Evolutionary conservation across 1,284 basidiomycete genomes (phyloP), one percentile per base, ranked within the genome.

Genomic region (Tylopilus orsonianus): DNA sequence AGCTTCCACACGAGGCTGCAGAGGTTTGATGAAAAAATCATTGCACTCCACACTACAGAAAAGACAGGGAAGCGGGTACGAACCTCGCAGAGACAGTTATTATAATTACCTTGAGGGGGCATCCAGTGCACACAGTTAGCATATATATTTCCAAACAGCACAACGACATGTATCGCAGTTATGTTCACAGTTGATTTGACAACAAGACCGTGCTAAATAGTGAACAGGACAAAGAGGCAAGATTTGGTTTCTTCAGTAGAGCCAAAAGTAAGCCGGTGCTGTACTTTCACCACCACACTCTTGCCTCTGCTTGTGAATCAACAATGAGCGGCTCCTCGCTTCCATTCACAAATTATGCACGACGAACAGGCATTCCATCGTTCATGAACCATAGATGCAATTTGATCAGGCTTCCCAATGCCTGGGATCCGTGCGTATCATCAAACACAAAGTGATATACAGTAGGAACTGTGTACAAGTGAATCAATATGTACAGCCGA

Each of bases 31-130:
- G 72, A 67, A 0, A 67, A 65, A n/a, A 77, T 72, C 0, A 74
- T 76, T 30, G 74, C 68, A 4, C 78, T 70, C 35, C 71, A 71
- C 26, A 85, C 72, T 0, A 79, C 79, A 2, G 81, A 69, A 0
- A 79, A 56, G 8, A 84, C 80, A 0, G 83, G 81, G 56, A 80
- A 84, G 3, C 80, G 75, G 3, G 74, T 78, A 83, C 81, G 85
- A 37, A 82, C 75, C n/a, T 84, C 81, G 0, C 71, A 57, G 47
- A 80, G 75, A 44, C 79, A 81, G 48, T 82, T 78, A 7, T 84
- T 62, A 8, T 83, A 62, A 39, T 81, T 4, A 71, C 60, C 51
- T 74, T 79, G 44, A 72, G 72, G 6, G 77, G 57, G 84, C 80
- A 32, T 75, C 69, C 37, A 84, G 54, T 0, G 65, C 69, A 7